A percentile compares a stretch with the other conserved stretches of the same genome.
Evolutionary conservation across 179 eudicot species (phyloP).

Genomic region (Silene noctiflora): DNA sequence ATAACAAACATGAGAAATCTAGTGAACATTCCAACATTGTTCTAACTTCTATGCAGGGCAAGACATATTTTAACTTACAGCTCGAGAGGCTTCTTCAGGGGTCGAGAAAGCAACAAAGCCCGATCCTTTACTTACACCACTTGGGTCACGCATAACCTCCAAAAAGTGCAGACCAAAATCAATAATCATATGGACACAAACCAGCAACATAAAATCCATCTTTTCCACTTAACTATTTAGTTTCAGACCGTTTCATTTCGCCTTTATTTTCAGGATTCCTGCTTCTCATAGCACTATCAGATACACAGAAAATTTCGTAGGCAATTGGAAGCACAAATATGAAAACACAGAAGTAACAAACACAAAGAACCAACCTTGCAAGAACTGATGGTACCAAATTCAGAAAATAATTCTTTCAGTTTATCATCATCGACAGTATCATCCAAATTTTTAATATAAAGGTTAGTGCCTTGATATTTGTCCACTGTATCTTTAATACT

Average conservation of each 20-base stretch:
- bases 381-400: slow-evolving; percentile 59
- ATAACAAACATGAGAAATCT: neutral
- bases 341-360: neutral
- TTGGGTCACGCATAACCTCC: slow-evolving; percentile 79
- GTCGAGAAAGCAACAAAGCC: slow-evolving; percentile 89
- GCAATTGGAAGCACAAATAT: neutral
- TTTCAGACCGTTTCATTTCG: no score
- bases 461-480: slow-evolving; percentile 61
- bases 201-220: no score
- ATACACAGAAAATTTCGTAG: neutral
- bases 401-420: slow-evolving; percentile 64
- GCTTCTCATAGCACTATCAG: no score
- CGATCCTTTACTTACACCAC: slow-evolving; percentile 75
- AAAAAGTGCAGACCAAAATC: slow-evolving; percentile 5
- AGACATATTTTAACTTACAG: slow-evolving; percentile 46
- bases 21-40: neutral
- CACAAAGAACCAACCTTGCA: slow-evolving; percentile 56
- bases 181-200: neutral
- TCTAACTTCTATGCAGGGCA: neutral
- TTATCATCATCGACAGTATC: slow-evolving; percentile 69
- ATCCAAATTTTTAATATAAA: slow-evolving; percentile 69
- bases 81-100: slow-evolving; percentile 75
- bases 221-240: no score
- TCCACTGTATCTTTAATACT: slow-evolving; percentile 54
- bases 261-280: neutral